These are phyloP conservation scores for Yarrowia sp. DNA, from an alignment of 805 yeast species.

Conservation along the genomic window DNA sequence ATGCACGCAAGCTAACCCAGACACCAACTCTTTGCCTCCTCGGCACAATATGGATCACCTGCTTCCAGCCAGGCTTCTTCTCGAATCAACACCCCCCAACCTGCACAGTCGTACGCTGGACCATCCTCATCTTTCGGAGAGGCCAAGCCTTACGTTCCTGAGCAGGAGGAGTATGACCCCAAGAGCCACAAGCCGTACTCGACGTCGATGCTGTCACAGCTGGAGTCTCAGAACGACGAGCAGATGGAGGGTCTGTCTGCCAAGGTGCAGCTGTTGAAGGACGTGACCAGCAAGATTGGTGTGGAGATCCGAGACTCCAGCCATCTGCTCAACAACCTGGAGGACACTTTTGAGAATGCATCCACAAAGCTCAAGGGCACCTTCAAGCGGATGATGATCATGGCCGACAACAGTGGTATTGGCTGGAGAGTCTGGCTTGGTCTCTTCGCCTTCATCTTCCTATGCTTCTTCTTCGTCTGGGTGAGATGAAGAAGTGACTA, in stretches of 20 bases:
- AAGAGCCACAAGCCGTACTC: conserved; percentile 22
- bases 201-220: conserved; percentile 45
- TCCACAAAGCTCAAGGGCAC: conserved; percentile 50
- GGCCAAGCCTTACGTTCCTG: conserved; percentile 19
- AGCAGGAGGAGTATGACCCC: conserved; percentile 15
- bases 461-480: conserved; percentile 44
- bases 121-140: conserved; percentile 8
- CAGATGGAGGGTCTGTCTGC: conserved; percentile 53
- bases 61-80: conserved; percentile 9
- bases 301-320: conserved; percentile 58
- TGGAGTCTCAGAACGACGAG: conserved; percentile 66
- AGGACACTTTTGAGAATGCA: conserved; percentile 48
- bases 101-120: conserved; percentile 1
- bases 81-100: conserved; percentile 22
- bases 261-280: conserved; percentile 54
- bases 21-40: conserved; percentile 23
- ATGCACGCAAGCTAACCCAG: conserved; percentile 6
- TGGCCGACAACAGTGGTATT: conserved; percentile 64
- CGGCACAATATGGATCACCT: conserved; percentile 22
- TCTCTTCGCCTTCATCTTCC: conserved; percentile 45
- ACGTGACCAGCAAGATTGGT: conserved; percentile 48
- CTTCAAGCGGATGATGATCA: conserved; percentile 53
- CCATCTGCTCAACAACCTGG: conserved; percentile 45
- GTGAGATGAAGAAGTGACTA: conserved; percentile 28
- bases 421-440: conserved; percentile 60